These are phyloP conservation scores for Perkinsela sp. DNA, from an alignment of 208 protist genomes.

Conservation along the genomic window DNA sequence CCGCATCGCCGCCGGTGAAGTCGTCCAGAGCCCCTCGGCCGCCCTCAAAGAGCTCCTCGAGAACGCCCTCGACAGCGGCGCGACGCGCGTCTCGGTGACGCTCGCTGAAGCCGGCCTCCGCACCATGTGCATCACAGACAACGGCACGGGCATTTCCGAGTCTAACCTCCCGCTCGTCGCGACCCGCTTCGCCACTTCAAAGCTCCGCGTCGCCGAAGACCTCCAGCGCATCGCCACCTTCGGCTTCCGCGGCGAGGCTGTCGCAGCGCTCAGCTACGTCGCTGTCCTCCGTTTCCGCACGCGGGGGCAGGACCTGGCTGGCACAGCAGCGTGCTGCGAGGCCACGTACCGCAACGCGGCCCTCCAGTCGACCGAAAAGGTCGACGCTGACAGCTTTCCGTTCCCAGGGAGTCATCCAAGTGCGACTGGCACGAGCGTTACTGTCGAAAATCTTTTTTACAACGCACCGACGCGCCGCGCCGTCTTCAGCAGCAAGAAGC, in stretches of 20 bases:
- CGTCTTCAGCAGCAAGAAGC: conserved; percentile 33
- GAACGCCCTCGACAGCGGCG: conserved; percentile 81
- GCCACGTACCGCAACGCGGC: conserved; percentile 54
- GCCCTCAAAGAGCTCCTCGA: conserved; percentile 94
- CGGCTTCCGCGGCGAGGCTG: conserved; percentile 68
- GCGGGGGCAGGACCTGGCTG: not conserved
- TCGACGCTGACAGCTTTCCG: not conserved
- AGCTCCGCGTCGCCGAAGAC: conserved; percentile 56
- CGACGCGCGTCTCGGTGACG: conserved; percentile 53
- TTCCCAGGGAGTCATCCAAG: conserved; percentile 25
- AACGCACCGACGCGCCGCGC: conserved; percentile 28
- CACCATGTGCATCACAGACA: conserved; percentile 82
- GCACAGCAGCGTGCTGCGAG: conserved; percentile 5
- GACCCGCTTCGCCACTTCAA: conserved; percentile 86
- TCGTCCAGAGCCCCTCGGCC: conserved; percentile 81
- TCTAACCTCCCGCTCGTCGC: conserved; percentile 83
- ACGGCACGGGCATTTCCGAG: conserved; percentile 75
- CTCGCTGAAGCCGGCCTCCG: conserved; percentile 76
- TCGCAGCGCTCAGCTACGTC: conserved; percentile 52
- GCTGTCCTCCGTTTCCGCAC: conserved; percentile 2
- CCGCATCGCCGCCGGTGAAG: conserved; percentile 89
- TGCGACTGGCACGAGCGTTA: conserved; percentile 50
- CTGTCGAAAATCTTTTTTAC: conserved; percentile 63
- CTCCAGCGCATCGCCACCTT: conserved; percentile 46
- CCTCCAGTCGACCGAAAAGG: conserved; percentile 36